Evolutionary conservation across 371 early-diverging fungal genomes (phyloP).

Genomic region (Actinomucor elegans): DNA sequence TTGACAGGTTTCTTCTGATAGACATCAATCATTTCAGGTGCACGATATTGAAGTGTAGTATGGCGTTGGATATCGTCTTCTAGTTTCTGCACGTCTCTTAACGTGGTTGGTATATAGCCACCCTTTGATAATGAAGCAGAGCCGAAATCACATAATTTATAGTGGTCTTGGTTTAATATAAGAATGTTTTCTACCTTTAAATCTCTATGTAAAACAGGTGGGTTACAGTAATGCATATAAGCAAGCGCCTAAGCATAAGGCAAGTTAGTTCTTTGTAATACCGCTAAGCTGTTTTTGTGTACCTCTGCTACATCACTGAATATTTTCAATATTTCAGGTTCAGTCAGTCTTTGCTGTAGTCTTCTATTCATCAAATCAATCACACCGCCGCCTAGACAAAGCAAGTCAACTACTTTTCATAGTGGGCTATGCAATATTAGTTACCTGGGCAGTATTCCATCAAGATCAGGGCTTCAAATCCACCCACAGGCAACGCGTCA

Average conservation of each 20-base stretch:
- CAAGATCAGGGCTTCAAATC: slow-evolving; percentile 78
- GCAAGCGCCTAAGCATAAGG: slow-evolving; percentile 71
- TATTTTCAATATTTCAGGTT: slow-evolving; percentile 81
- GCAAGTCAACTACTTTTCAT: background rate
- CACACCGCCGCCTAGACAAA: slow-evolving; percentile 62
- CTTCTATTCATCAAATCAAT: slow-evolving; percentile 87
- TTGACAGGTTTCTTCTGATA: slow-evolving; percentile 79
- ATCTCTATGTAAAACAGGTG: slow-evolving; percentile 82
- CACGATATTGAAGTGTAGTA: slow-evolving; percentile 92
- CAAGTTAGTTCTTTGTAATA: background rate
- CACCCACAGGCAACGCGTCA: slow-evolving; percentile 58
- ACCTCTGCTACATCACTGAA: slow-evolving; percentile 83
- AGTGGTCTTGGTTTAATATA: slow-evolving; percentile 52
- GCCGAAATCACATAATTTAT: slow-evolving; percentile 95
- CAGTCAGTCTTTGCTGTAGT: slow-evolving; percentile 69
- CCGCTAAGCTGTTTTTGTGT: background rate
- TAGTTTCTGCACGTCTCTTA: slow-evolving; percentile 69
- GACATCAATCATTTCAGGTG: slow-evolving; percentile 92
- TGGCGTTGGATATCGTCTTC: slow-evolving; percentile 87
- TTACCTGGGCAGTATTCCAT: slow-evolving; percentile 91
- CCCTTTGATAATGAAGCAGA: slow-evolving; percentile 72
- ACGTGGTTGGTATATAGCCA: slow-evolving; percentile 52
- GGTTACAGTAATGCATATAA: slow-evolving; percentile 81
- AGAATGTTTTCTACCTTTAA: slow-evolving; percentile 82
- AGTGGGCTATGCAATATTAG: background rate